Evolutionary conservation across 140 eudicot species (phyloP).

Genomic region (Stevia rebaudiana): DNA sequence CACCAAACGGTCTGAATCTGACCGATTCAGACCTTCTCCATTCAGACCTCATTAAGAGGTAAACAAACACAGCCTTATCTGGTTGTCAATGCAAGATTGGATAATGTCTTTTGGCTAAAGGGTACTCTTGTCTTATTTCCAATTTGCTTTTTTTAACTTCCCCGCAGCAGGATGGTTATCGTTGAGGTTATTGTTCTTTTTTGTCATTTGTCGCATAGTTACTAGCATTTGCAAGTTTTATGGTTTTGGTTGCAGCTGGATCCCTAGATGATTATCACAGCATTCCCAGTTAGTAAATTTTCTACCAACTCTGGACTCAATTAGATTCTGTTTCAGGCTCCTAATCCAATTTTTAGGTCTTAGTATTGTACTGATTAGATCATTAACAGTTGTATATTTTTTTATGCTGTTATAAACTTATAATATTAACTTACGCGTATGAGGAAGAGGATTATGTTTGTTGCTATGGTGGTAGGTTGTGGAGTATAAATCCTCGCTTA

Average conservation of each 20-base stretch:
- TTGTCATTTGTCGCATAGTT: neutral
- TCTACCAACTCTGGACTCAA: neutral
- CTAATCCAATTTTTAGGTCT: neutral
- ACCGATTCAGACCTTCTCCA: no score
- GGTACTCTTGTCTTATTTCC: no score
- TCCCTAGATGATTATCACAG: neutral
- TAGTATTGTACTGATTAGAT: neutral
- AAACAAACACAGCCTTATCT: no score
- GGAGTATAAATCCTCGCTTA: neutral
- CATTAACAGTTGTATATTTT: neutral
- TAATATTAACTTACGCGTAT: no score
- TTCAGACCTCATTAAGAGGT: no score
- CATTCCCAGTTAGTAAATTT: neutral
- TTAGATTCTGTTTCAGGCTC: neutral
- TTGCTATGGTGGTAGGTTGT: neutral
- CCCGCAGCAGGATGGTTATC: neutral
- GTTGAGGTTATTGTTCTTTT: neutral
- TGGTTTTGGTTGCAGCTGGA: neutral
- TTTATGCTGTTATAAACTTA: neutral
- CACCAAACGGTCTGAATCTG: no score
- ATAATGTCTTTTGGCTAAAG: no score
- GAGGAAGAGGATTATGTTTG: no score
- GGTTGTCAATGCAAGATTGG: no score
- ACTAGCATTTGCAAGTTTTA: neutral
- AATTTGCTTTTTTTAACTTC: no score